Conservation (phyloP, 139 green algal genomes). For the Auxenochlorella pyrenoidosa region DNA sequence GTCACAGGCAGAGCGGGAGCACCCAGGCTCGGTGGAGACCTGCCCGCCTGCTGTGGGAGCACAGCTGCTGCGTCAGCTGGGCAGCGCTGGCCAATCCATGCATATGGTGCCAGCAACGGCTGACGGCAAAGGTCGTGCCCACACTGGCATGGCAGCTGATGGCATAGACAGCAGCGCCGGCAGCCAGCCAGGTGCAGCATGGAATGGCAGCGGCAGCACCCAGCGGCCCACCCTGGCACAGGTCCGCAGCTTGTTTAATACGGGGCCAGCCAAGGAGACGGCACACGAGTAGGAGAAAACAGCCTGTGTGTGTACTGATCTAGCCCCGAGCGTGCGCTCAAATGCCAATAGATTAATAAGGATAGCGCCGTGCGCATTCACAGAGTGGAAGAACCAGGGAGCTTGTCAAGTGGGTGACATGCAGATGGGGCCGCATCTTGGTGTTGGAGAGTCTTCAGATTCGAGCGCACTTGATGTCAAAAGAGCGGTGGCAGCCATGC, state of each 20-base stretch:
- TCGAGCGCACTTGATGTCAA: too few species aligned
- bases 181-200: background rate
- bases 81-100: background rate
- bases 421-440: too few species aligned
- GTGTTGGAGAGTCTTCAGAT: too few species aligned
- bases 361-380: too few species aligned
- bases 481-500: too few species aligned
- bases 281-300: too few species aligned
- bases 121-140: background rate
- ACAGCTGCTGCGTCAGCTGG: background rate
- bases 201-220: background rate
- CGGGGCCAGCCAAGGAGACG: background rate
- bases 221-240: background rate
- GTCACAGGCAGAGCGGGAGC: background rate
- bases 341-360: too few species aligned
- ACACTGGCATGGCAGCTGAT: background rate
- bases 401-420: too few species aligned
- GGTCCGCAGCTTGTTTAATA: conserved; percentile 5
- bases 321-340: background rate
- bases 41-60: background rate
- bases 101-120: background rate
- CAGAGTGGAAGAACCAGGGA: too few species aligned
- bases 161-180: background rate
- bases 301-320: background rate
- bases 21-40: background rate